Evolutionary conservation across 2,329 filamentous ascomycete species (phyloP), one percentile per base, ranked within the genome.

Genomic region (Phaeoacremonium minimum): DNA sequence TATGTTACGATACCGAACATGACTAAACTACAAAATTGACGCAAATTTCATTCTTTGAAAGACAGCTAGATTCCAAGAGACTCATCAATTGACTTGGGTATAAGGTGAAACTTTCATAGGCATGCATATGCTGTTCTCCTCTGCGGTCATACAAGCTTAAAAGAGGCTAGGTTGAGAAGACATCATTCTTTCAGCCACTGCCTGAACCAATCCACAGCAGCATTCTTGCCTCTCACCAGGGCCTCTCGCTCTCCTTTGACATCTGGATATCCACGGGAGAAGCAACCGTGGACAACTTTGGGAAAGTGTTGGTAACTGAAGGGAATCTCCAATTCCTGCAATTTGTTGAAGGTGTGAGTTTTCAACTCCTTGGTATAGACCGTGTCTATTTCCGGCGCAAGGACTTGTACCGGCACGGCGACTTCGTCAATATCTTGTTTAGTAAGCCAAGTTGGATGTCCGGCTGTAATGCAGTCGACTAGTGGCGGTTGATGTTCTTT

Each of bases 241-340:
- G 56, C 70, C 29, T 57, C 52, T 29, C 56, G 51, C 52, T 72
- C 61, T 0, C 53, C 58, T 11, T 48, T 50, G 32, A 44, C 42
- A 49, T 69, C 53, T 2, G n/a, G 18, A 12, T 19, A 14, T 6
- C 66, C 65, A 32, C 64, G 52, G 1, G 56, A 46, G 12, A 63
- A 46, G 45, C 61, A 73, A 4, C 50, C 58, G 52, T 76, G 70
- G 30, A 46, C 52, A 7, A 72, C 49, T 0, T 63, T 64, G 0
- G 68, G 63, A 34, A 71, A 73, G 45, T 69, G 57, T 42, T 64
- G 59, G 48, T 69, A 73, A 35, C 69, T 63, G 38, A 61, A 72
- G 1, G 53, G 43, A 7, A 70, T 37, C 0, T 53, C 55, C 7
- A 56, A 34, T 15, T 42, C 48, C n/a, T 51, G 56, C 26, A 73